Base-by-base conservation (phyloP, 2,329 filamentous ascomycete species). In the Lachnellula hyalina region DNA sequence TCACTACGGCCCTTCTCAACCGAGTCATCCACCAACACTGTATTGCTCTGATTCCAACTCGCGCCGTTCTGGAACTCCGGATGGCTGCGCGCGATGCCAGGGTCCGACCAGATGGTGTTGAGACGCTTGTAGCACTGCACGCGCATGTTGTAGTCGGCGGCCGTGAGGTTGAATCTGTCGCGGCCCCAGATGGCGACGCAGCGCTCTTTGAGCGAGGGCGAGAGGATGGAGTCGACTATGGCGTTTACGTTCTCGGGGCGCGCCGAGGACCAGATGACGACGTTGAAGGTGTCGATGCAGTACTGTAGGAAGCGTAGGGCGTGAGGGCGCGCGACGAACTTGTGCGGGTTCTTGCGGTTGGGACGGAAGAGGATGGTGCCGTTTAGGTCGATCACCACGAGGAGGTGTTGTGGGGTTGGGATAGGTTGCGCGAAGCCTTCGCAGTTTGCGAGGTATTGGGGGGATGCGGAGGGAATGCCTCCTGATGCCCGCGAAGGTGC, bases 221-320 rank as follows among this genome's bases (percentile, higher is more conserved):
- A 74, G 55, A 96, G 78, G 0, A 96, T 78, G 48, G 81, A 74
- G 2, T 74, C 72, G 58, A 89, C 82, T 77, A 96, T 89, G 36
- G 73, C 73, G 8, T 71, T 61, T 14, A 96, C 90, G 61, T 94
- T 96, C 1, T 79, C 71, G 0, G 85, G 85, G 19, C 79, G 81
- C 0, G 93, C 91, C 6, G 90, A 96, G 1, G 93, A 96, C 91
- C 93, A 99, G 55, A 97, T 82, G 73, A 91, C 90, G 32, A 96
- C 86, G 51, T 77, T 76, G 74, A 95, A 93, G 55, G 85, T 84
- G 12, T 80, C 72, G 62, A 96, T 78, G 61, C 92, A 81, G 69
- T 91, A 90, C 28, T 78, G 67, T 3, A 97, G 73, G 70, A 99
- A 96, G 0, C 73, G 62, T 2, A 74, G 65, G 1, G 94, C 79